Evolutionary conservation across 441 rosid species (phyloP), one percentile per base, ranked within the genome.

Genomic region (Mallotus japonicus): DNA sequence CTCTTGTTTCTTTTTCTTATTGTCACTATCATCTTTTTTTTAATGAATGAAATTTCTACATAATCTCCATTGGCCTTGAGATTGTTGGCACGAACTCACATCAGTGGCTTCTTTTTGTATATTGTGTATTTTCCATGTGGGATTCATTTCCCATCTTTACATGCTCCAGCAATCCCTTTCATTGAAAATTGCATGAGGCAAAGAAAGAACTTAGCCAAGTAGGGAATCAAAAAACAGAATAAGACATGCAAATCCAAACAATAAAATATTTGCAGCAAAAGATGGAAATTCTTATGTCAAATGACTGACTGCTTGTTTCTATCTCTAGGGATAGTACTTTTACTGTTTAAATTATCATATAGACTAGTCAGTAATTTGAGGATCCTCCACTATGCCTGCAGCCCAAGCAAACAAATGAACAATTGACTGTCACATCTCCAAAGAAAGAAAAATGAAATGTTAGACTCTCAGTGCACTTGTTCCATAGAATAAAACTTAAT

Each of bases 1-100:
- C 72, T 75, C 42, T 58, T 57, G 28, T 64, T 57, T 59, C 46
- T 46, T 24, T 59, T 59, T 46, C 44, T 47, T 59, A 67, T 11
- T 50, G 15, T 49, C 49, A 15, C 22, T 44, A 20, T 22, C 55
- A 68, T 13, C 3, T 22, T 70, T 20, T 40, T 40, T 54, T 34
- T 50, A 13, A 32, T 72, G 55, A 63, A 5, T 71, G 71, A 40
- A 59, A 16, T 20, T 7, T 57, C n/a, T 20, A 28, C 14, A 24
- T 13, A 40, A 37, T 37, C 40, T 37, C 6, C 40, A 6, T 37
- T 4, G 40, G 6, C 40, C 40, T 6, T 37, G 40, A 37, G 40
- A 37, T 37, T 4, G 40, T 37, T 37, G 40, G 40, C 6, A 37
- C 2, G 6, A 37, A 37, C 40, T 37, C 40, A 37, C 40, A 37